A percentile compares a stretch with the other conserved stretches of the same genome.
Conservation (phyloP, 2,329 filamentous ascomycete genomes). For the Corinectria fuckeliana region DNA sequence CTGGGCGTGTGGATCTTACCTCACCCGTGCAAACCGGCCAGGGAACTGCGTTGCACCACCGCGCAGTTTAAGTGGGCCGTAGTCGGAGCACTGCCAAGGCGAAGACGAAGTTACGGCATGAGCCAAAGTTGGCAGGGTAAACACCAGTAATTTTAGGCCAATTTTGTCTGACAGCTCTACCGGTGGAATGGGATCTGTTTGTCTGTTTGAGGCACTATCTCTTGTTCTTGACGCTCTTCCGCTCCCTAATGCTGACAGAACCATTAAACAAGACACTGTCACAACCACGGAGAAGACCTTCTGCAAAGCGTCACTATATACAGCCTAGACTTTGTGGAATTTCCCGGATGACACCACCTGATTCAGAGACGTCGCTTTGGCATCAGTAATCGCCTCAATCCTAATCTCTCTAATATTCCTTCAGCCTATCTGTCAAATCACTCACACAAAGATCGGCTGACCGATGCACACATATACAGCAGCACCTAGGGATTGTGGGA, state of each 20-base stretch:
- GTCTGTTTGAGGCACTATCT: too few relatives aligned
- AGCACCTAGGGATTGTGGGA: slow-evolving; percentile 10
- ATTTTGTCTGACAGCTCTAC: too few relatives aligned
- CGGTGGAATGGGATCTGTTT: too few relatives aligned
- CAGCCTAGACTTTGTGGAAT: slow-evolving; percentile 3
- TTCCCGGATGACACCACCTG: background rate
- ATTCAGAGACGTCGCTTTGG: background rate
- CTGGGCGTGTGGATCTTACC: background rate
- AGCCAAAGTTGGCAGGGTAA: too few relatives aligned
- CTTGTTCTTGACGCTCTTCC: slow-evolving; percentile 25
- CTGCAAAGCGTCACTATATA: slow-evolving; percentile 16
- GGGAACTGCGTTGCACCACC: background rate
- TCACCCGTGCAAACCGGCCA: background rate
- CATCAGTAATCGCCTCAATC: background rate
- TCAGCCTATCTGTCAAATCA: slow-evolving; percentile 3
- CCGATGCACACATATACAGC: slow-evolving; percentile 18
- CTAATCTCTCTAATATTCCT: background rate
- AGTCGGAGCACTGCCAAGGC: background rate
- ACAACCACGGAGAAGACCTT: slow-evolving; percentile 13
- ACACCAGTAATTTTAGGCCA: too few relatives aligned
- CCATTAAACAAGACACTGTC: slow-evolving; percentile 8
- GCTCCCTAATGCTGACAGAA: slow-evolving; percentile 17
- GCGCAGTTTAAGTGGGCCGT: background rate
- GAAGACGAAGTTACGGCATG: too few relatives aligned
- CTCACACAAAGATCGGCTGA: slow-evolving; percentile 15